Percentiles rank a stretch among this genome's conserved stretches.
phyloP scores from a whole-genome alignment of 345 rosid species.

The Eucalyptus sp. region DNA sequence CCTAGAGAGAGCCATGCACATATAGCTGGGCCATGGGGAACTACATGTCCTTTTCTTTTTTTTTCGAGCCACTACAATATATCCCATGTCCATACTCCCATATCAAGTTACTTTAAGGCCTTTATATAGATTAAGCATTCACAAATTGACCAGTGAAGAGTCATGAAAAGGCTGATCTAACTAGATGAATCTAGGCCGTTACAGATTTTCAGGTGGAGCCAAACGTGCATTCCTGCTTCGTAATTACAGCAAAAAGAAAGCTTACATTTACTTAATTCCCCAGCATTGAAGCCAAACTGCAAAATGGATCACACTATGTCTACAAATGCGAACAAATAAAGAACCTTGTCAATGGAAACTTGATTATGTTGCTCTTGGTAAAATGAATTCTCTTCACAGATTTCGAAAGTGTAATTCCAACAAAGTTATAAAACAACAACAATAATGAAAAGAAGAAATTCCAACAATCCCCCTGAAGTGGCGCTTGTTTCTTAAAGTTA shows the following conservation, averaged over 20 bases:
- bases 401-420: background rate
- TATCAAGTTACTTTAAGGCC: background rate
- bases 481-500: background rate
- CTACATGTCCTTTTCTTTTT: background rate
- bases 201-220: background rate
- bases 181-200: background rate
- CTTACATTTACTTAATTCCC: background rate
- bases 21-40: background rate
- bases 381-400: background rate
- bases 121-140: background rate
- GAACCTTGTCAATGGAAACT: background rate
- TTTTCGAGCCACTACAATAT: background rate
- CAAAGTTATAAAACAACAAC: background rate
- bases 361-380: background rate
- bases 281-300: background rate
- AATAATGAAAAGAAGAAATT: background rate
- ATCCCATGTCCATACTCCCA: background rate
- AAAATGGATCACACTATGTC: background rate
- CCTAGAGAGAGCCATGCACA: background rate
- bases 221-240: background rate
- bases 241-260: background rate
- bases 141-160: background rate
- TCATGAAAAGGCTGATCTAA: background rate
- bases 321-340: background rate
- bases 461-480: background rate